Conservation (phyloP, 2,329 filamentous ascomycete species). For the Cladophialophora immunda region DNA sequence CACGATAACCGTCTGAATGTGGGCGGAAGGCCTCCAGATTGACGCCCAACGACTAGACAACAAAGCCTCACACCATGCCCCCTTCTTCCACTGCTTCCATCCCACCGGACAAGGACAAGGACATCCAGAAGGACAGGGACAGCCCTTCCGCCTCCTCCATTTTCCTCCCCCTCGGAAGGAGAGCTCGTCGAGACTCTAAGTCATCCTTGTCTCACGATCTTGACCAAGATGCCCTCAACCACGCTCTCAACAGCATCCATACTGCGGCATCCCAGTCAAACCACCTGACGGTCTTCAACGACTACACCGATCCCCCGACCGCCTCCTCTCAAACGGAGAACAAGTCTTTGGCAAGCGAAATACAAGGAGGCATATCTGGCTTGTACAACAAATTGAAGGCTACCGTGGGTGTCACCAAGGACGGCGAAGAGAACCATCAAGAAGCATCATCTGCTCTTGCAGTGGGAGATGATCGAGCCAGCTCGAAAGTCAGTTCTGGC, state of each 20-base stretch:
- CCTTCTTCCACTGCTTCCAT: conserved; percentile 17
- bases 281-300: conserved; percentile 90
- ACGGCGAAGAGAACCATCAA: conserved; percentile 43
- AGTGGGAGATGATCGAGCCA: conserved; percentile 32
- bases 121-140: conserved; percentile 26
- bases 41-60: neutral
- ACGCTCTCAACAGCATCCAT: conserved; percentile 87
- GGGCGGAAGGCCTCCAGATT: conserved; percentile 32
- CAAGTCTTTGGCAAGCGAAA: conserved; percentile 74
- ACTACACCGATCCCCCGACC: conserved; percentile 74
- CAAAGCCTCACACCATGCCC: neutral
- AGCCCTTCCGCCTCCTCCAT: conserved; percentile 57
- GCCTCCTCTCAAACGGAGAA: conserved; percentile 70
- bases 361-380: conserved; percentile 87
- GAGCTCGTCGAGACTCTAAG: conserved; percentile 55
- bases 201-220: conserved; percentile 62
- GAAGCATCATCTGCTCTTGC: conserved; percentile 29
- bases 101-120: conserved; percentile 40
- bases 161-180: conserved; percentile 54
- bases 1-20: conserved; percentile 23
- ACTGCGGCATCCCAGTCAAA: conserved; percentile 85
- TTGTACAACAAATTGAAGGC: conserved; percentile 86
- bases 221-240: conserved; percentile 78
- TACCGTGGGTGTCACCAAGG: conserved; percentile 76
- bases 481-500: conserved; percentile 33